Base-by-base conservation (phyloP, 768 basidiomycete species). In the Phallus indusiatus region DNA sequence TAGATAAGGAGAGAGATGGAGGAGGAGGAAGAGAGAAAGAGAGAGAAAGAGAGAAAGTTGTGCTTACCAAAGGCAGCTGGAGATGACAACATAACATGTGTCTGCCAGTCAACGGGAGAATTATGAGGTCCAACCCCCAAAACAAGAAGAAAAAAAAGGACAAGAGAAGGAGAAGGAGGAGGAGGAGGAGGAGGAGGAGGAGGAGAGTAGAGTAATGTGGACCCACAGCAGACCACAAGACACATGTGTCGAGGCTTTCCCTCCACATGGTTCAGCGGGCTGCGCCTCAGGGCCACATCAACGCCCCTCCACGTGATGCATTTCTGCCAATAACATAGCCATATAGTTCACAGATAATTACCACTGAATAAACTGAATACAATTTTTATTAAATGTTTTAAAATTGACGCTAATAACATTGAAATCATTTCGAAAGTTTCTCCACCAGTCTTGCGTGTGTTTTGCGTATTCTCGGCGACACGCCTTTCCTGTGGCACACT, bases 171-270 rank as follows among this genome's bases (percentile, higher is more conserved):
- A 48, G 47, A 7, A 28, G 28, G 28, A 28, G 55, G 16, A 3
- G 52, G 34, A 33, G 53, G 20, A 28, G 56, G 22, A 28, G 36
- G 36, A 53, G 20, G 36, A n/a, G 65, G 58, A 4, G 60, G 53
- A 2, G 61, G 59, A 37, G 65, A 60, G 48, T 70, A 67, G 11
- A 64, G 50, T 34, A 65, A 18, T 11, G 62, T 17, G 72, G 64
- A 16, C 58, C 7, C 16, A 61, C 48, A 28, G 21, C 1, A 63
- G 36, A 8, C 28, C 53, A 18, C 52, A 61, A 46, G 21, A 24
- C 21, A 37, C 55, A 21, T 24, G 18, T 17, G 28, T 35, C 33
- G 33, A n/a, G 24, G 18, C 9, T 55, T 37, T 49, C 58, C 12
- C 60, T 37, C 28, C 24, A 55, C 20, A 33, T 55, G 22, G 20